Base-by-base conservation (phyloP, 2,329 filamentous ascomycete species). In the Drechslerella dactyloides region DNA sequence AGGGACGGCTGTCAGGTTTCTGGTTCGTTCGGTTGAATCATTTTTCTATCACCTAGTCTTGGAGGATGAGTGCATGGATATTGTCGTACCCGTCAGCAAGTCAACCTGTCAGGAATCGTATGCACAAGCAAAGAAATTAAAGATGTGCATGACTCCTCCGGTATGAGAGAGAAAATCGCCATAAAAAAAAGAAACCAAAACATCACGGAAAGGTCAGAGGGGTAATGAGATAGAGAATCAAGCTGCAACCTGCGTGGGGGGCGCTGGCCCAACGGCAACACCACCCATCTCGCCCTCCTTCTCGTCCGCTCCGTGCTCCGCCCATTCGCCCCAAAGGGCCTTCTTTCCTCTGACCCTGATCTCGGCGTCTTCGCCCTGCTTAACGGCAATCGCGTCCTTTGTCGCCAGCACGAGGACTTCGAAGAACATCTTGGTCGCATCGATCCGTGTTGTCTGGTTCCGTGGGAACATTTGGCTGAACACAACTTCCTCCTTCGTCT, bases 351-450 rank as follows among this genome's bases (percentile, higher is more conserved):
- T 85, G 68, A 99, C 90, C 68, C 89, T 85, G 77, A 99, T 91
- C 40, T 74, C 57, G 4, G 73, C 69, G 13, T 89, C 85, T 1
- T 88, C 90, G 55, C 93, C 93, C 80, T 99, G 94, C 79, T 97
- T 93, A 24, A 97, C 91, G 81, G 96, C 96, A 81, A 99, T 90
- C 27, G 94, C 94, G 79, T 99, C 94, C 82, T 99, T 99, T 46
- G 94, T 99, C 3, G 93, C 94, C 52, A 99, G 84, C 1, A 99
- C 94, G 23, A 99, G 84, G 61, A 94, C 89, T 81, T 99, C 94
- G 77, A 99, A 99, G 82, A 99, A 99, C 92, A 99, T 97, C 84
- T 97, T 97, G 48, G 94, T 99, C 0, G 94, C 94, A 77, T 97
- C 94, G 7, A 90, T 89, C 80, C 91, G 90, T 75, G 85, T 91